Percentiles rank a stretch among this genome's conserved stretches.
Conservation (phyloP, 768 basidiomycete species). For the Rhodotorula kratochvilovae region DNA sequence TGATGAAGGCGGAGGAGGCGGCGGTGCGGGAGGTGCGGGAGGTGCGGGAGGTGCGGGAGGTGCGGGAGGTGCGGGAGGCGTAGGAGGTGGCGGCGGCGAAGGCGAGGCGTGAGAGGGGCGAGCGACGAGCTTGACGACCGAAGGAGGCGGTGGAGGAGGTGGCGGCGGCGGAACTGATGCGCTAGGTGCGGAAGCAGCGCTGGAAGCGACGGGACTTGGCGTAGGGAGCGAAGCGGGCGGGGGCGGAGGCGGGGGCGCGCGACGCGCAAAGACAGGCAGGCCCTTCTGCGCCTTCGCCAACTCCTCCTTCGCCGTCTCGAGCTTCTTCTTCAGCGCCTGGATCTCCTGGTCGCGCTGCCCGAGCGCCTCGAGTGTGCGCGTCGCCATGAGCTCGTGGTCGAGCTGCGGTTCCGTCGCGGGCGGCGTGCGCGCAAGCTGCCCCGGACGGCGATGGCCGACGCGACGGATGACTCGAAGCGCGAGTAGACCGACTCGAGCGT, state of each 20-base stretch:
- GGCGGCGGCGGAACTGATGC: conserved; percentile 15
- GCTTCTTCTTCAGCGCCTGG: conserved; percentile 49
- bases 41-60: conserved; percentile 44
- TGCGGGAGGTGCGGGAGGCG: conserved; percentile 41
- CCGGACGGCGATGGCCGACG: conserved; percentile 45
- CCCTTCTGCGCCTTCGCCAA: conserved; percentile 52
- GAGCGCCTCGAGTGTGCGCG: conserved; percentile 65
- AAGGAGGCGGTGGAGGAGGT: conserved; percentile 26
- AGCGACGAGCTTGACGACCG: no score
- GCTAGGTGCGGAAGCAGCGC: conserved; percentile 42
- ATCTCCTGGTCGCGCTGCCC: conserved; percentile 67
- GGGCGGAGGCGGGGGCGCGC: conserved; percentile 47
- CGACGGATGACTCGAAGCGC: conserved; percentile 54
- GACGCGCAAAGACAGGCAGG: conserved; percentile 53
- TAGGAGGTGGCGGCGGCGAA: background rate
- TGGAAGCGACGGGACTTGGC: conserved; percentile 29
- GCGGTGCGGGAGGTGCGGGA: background rate
- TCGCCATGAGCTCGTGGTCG: conserved; percentile 66
- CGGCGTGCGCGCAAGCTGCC: conserved; percentile 52
- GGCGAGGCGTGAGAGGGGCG: conserved; percentile 29
- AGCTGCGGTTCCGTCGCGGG: background rate
- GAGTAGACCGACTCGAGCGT: conserved; percentile 84
- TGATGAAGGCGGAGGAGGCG: background rate
- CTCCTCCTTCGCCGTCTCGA: conserved; percentile 42
- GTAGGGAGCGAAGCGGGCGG: background rate